phyloP scores from a whole-genome alignment of 2,329 filamentous ascomycete species.

The Fusarium luffae region DNA sequence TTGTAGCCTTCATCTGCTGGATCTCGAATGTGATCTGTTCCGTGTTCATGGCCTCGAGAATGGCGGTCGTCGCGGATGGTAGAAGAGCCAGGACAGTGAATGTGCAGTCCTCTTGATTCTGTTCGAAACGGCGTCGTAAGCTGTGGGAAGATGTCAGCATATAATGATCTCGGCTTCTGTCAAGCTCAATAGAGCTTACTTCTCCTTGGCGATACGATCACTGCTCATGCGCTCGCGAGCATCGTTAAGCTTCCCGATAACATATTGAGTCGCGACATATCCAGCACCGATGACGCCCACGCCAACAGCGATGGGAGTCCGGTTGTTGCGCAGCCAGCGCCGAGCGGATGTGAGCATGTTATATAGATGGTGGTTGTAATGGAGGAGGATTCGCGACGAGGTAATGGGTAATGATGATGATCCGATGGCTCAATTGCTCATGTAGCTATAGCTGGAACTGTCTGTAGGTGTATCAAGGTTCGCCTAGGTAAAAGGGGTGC shows the following conservation, averaged over 20 bases:
- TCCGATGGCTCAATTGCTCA: slow-evolving; percentile 33
- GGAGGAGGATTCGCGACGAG: not conserved
- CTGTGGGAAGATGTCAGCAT: slow-evolving; percentile 58
- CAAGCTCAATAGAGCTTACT: slow-evolving; percentile 66
- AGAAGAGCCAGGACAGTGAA: slow-evolving; percentile 97
- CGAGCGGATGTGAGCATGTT: slow-evolving; percentile 77
- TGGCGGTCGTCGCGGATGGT: slow-evolving; percentile 89
- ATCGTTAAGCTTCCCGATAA: slow-evolving; percentile 89
- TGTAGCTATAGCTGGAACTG: slow-evolving; percentile 3
- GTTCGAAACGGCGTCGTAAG: slow-evolving; percentile 93
- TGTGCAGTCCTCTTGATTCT: slow-evolving; percentile 99
- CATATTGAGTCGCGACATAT: slow-evolving; percentile 93
- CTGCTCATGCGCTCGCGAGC: slow-evolving; percentile 96
- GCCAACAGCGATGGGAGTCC: slow-evolving; percentile 88
- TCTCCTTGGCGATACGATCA: slow-evolving; percentile 95
- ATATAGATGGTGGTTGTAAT: slow-evolving; percentile 15
- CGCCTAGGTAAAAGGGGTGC: slow-evolving; percentile 1
- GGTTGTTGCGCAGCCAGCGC: slow-evolving; percentile 92
- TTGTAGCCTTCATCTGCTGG: slow-evolving; percentile 87
- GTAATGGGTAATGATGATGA: slow-evolving; percentile 1
- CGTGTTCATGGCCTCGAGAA: slow-evolving; percentile 87
- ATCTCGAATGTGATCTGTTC: slow-evolving; percentile 94
- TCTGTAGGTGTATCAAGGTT: slow-evolving; percentile 10
- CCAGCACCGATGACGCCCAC: slow-evolving; percentile 88
- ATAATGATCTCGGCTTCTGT: not conserved